Percentiles rank a stretch among this genome's conserved stretches.
Evolutionary conservation across 345 rosid species (phyloP).

Genomic region (Gossypium raimondii): DNA sequence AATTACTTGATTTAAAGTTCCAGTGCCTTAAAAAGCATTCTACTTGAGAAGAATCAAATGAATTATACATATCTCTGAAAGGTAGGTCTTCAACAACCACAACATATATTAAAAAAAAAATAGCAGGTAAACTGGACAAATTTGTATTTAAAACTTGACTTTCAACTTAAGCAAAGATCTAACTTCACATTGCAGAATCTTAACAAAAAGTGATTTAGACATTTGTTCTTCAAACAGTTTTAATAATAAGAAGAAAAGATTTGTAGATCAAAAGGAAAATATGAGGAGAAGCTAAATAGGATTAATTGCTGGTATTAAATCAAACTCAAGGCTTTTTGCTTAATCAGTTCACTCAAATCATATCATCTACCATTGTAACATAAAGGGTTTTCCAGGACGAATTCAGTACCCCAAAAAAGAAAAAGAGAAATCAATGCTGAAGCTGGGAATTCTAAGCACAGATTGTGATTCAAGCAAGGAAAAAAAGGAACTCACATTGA

Average conservation of each 20-base stretch:
- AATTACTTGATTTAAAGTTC: background rate
- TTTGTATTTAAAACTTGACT: background rate
- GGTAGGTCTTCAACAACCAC: background rate
- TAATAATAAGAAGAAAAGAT: background rate
- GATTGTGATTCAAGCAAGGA: background rate
- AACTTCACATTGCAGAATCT: conserved; percentile 1
- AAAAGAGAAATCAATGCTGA: background rate
- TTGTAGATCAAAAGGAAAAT: background rate
- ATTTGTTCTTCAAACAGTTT: background rate
- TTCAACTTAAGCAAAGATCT: conserved; percentile 8
- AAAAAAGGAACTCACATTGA: conserved; percentile 15
- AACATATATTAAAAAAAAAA: background rate
- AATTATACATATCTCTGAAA: background rate
- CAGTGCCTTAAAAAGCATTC: background rate
- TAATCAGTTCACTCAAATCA: background rate
- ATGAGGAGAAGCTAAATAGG: background rate
- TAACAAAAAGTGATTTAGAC: background rate
- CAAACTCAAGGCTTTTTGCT: background rate
- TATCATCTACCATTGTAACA: background rate
- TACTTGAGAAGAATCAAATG: background rate
- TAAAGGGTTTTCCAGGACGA: background rate
- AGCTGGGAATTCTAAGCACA: background rate
- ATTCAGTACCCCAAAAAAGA: background rate
- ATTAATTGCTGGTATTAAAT: background rate
- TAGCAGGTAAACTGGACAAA: background rate